Conservation (phyloP, 2,329 filamentous ascomycete genomes). For the Parastagonospora avenae region DNA sequence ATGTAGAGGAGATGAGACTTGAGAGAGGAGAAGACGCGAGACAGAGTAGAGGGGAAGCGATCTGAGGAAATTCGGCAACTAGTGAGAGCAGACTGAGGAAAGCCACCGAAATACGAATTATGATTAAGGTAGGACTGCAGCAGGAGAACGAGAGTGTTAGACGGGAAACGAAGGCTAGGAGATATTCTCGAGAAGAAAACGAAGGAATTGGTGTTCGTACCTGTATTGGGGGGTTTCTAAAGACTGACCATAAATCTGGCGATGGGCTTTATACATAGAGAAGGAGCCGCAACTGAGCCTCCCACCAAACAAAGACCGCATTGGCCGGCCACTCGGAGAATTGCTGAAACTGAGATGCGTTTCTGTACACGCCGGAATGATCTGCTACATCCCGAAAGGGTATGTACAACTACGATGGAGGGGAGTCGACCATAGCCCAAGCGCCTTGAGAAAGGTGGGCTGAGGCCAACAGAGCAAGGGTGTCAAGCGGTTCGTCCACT, state of each 20-base stretch:
- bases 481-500: constrained; percentile 29
- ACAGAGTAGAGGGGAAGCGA: constrained; percentile 18
- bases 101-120: constrained; percentile 39
- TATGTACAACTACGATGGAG: constrained; percentile 35
- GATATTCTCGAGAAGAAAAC: constrained; percentile 38
- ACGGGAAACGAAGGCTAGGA: constrained; percentile 39
- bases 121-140: constrained; percentile 33
- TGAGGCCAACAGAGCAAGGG: constrained; percentile 28
- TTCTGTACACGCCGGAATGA: constrained; percentile 48
- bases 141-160: constrained; percentile 38
- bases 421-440: constrained; percentile 35
- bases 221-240: constrained; percentile 34
- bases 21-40: constrained; percentile 14
- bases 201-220: constrained; percentile 39
- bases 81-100: constrained; percentile 23
- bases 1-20: constrained; percentile 12
- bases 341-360: constrained; percentile 47
- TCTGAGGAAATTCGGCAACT: constrained; percentile 17
- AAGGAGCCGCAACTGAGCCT: constrained; percentile 33
- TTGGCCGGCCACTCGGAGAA: constrained; percentile 38
- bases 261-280: constrained; percentile 41
- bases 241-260: constrained; percentile 20
- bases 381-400: constrained; percentile 31
- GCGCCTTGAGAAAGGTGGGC: constrained; percentile 37
- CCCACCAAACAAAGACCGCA: constrained; percentile 31